Conservation (phyloP, 1,139 yeast genomes). For the Debaryomycetaceae sp. region DNA sequence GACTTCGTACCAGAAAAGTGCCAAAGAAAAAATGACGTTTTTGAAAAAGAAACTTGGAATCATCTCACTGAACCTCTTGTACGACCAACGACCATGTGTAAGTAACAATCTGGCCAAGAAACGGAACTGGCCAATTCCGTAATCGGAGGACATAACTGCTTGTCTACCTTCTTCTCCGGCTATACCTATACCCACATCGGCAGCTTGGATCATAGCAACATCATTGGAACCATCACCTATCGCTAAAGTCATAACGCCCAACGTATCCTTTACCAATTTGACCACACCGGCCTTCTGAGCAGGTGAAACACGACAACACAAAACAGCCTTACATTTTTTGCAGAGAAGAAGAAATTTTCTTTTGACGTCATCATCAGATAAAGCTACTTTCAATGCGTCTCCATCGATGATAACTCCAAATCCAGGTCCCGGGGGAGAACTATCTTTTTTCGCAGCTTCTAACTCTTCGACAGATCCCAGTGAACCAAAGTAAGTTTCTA, state of each 20-base stretch:
- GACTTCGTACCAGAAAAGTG: conserved; percentile 92
- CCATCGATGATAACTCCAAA: conserved; percentile 92
- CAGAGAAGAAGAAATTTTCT: conserved; percentile 79
- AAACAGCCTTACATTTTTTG: conserved; percentile 90
- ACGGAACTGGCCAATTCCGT: conserved; percentile 93
- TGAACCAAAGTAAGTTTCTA: conserved; percentile 61
- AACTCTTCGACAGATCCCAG: conserved; percentile 59
- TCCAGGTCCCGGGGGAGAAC: conserved; percentile 71
- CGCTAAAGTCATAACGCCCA: conserved; percentile 77
- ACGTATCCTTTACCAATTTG: conserved; percentile 79
- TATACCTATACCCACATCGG: conserved; percentile 97
- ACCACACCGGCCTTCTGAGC: conserved; percentile 96
- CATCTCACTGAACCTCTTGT: conserved; percentile 88
- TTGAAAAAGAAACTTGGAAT: conserved; percentile 91
- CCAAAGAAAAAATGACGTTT: conserved; percentile 82
- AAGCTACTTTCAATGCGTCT: conserved; percentile 76
- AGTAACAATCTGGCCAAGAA: conserved; percentile 72
- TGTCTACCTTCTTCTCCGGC: conserved; percentile 99
- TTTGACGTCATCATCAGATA: conserved; percentile 50
- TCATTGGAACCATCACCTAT: conserved; percentile 99
- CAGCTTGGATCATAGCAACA: conserved; percentile 98
- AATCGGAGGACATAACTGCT: conserved; percentile 97
- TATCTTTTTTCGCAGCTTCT: conserved; percentile 63
- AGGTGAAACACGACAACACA: conserved; percentile 97
- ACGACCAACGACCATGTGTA: conserved; percentile 97